Evolutionary conservation across 495 filamentous ascomycete species (phyloP).

Genomic region (Chaetomidium leptoderma): DNA sequence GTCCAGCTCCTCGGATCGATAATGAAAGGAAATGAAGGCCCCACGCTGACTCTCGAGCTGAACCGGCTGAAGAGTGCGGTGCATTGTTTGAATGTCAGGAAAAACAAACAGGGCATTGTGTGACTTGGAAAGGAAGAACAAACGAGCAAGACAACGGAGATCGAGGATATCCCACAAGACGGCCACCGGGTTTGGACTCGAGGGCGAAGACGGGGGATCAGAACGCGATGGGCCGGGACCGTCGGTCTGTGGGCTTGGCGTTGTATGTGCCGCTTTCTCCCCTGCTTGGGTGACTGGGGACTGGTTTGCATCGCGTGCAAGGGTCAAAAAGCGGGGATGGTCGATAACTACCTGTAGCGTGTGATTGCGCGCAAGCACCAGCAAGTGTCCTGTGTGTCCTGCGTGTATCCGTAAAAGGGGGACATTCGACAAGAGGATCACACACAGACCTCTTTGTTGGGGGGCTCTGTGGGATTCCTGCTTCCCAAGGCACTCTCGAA

Average conservation of each 20-base stretch:
- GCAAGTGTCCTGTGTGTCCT: conserved; percentile 11
- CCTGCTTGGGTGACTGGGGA: conserved; percentile 25
- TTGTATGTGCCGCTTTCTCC: conserved; percentile 22
- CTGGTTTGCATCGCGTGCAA: conserved; percentile 22
- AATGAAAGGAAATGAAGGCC: conserved; percentile 20
- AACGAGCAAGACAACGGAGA: too few relatives aligned
- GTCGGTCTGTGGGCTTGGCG: conserved; percentile 16
- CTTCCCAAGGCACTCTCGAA: too few relatives aligned
- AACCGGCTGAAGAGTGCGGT: neutral
- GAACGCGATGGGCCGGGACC: conserved; percentile 11
- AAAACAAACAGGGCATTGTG: too few relatives aligned
- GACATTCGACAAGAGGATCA: neutral
- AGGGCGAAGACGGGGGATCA: too few relatives aligned
- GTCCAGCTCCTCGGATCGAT: conserved; percentile 35
- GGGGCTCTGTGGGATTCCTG: too few relatives aligned
- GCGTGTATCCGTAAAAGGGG: neutral
- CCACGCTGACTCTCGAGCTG: conserved; percentile 7
- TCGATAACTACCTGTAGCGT: conserved; percentile 27
- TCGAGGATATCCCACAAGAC: too few relatives aligned
- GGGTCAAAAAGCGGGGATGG: conserved; percentile 35
- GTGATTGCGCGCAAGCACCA: conserved; percentile 35
- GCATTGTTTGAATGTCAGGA: too few relatives aligned
- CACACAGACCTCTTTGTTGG: too few relatives aligned
- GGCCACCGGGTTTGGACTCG: too few relatives aligned
- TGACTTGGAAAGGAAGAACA: too few relatives aligned